A percentile compares a stretch with the other conserved stretches of the same genome.
phyloP scores from a whole-genome alignment of 805 yeast genomes.

The Hanseniaspora taiwanica region DNA sequence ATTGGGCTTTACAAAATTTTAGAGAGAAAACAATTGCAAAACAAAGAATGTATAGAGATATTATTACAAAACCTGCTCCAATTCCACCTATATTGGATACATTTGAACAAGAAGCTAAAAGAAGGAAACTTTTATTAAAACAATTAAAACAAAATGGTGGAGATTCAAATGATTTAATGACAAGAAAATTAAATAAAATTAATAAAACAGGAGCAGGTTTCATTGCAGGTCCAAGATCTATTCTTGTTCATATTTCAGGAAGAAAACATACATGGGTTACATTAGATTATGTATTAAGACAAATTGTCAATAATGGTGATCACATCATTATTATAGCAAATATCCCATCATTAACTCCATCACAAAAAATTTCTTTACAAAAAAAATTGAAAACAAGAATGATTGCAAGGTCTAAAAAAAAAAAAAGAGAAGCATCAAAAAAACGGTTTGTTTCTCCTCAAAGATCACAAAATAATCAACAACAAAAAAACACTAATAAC shows the following conservation, averaged over 20 bases:
- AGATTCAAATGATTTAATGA: constrained; percentile 3
- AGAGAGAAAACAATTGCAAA: neutral
- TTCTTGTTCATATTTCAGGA: constrained; percentile 56
- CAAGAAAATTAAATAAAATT: constrained; percentile 14
- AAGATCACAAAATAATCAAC: neutral
- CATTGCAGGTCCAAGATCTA: constrained; percentile 28
- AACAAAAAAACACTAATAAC: constrained; percentile 1
- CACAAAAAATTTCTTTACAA: constrained; percentile 16
- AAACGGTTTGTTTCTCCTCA: constrained; percentile 5
- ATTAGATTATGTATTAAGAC: constrained; percentile 51
- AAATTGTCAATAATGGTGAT: constrained; percentile 51
- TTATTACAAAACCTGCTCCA: neutral
- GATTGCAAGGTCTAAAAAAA: constrained; percentile 13
- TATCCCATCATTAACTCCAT: constrained; percentile 12
- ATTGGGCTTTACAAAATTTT: constrained; percentile 10
- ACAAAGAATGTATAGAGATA: neutral
- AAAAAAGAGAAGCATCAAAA: constrained; percentile 5
- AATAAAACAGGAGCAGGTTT: constrained; percentile 17
- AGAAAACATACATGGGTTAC: constrained; percentile 75
- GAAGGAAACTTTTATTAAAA: neutral
- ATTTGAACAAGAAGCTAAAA: neutral
- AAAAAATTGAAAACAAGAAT: constrained; percentile 2
- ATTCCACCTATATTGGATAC: neutral
- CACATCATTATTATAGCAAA: constrained; percentile 46
- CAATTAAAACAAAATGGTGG: constrained; percentile 1